Conservation (phyloP, 208 protist species). For the Phytomonas sp. region DNA sequence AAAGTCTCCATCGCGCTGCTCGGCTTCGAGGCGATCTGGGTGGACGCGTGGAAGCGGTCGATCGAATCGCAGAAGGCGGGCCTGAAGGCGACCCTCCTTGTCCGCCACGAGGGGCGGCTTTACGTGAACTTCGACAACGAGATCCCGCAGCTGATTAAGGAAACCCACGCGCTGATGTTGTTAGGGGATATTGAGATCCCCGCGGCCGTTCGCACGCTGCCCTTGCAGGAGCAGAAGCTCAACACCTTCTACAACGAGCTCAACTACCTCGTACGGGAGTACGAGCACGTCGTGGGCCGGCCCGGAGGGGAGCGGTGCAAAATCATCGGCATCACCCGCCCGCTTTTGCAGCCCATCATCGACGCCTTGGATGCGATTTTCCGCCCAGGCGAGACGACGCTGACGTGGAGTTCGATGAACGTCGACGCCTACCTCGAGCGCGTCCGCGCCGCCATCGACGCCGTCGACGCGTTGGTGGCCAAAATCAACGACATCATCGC, state of each 20-base stretch:
- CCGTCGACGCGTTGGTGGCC: slow-evolving; percentile 64
- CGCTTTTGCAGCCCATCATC: slow-evolving; percentile 87
- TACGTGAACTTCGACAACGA: slow-evolving; percentile 97
- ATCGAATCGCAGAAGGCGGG: slow-evolving; percentile 90
- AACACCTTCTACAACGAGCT: slow-evolving; percentile 94
- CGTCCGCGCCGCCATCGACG: slow-evolving; percentile 72
- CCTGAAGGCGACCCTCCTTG: slow-evolving; percentile 94
- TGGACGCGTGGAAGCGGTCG: slow-evolving; percentile 92
- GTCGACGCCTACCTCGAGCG: slow-evolving; percentile 90
- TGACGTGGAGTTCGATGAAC: slow-evolving; percentile 96
- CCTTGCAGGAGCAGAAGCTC: slow-evolving; percentile 93
- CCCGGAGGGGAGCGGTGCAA: slow-evolving; percentile 16
- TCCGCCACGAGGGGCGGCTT: slow-evolving; percentile 90
- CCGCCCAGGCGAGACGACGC: slow-evolving; percentile 78
- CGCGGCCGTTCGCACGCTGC: slow-evolving; percentile 70
- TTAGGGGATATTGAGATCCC: slow-evolving; percentile 92
- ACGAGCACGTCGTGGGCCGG: slow-evolving; percentile 77
- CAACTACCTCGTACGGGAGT: slow-evolving; percentile 84
- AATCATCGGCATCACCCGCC: slow-evolving; percentile 82
- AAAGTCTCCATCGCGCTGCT: slow-evolving; percentile 91
- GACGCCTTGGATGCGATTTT: slow-evolving; percentile 83
- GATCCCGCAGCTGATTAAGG: slow-evolving; percentile 95
- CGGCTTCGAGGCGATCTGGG: slow-evolving; percentile 95
- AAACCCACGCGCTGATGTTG: slow-evolving; percentile 91
- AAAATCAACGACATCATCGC: slow-evolving; percentile 92